These are phyloP conservation scores for Leccinum broughii DNA, from an alignment of 768 basidiomycete species.

Conservation along the genomic window DNA sequence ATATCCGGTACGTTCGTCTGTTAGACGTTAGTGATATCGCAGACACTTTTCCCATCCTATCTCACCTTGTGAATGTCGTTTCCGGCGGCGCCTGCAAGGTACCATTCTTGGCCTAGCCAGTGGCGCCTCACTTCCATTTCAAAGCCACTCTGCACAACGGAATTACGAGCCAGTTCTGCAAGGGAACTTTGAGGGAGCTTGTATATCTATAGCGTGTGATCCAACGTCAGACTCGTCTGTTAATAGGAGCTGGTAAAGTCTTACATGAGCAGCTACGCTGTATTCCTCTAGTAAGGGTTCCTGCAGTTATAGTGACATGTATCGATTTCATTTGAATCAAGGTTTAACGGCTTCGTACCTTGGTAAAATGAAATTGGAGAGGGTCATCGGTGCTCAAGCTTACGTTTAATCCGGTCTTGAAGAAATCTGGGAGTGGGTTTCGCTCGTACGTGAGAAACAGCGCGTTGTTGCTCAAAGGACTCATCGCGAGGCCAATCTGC, in stretches of 20 bases:
- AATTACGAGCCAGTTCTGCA: slow-evolving; percentile 97
- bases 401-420: slow-evolving; percentile 93
- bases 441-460: slow-evolving; percentile 95
- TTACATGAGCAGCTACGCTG: slow-evolving; percentile 93
- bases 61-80: slow-evolving; percentile 94
- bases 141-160: slow-evolving; percentile 94
- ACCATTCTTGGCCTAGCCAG: slow-evolving; percentile 94
- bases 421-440: slow-evolving; percentile 96
- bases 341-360: slow-evolving; percentile 47
- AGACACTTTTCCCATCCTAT: neutral
- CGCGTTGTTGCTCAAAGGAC: slow-evolving; percentile 96
- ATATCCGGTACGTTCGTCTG: slow-evolving; percentile 98
- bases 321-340: neutral
- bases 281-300: slow-evolving; percentile 97
- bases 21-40: slow-evolving; percentile 5
- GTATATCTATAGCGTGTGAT: slow-evolving; percentile 66
- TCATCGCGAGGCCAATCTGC: slow-evolving; percentile 99
- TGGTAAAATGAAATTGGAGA: slow-evolving; percentile 97
- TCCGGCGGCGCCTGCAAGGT: slow-evolving; percentile 86
- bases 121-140: slow-evolving; percentile 98
- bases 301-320: slow-evolving; percentile 38
- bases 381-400: slow-evolving; percentile 96
- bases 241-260: slow-evolving; percentile 23
- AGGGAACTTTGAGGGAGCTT: slow-evolving; percentile 93
- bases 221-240: neutral